Evolutionary conservation across 2,329 filamentous ascomycete genomes (phyloP).

Genomic region (Myriosclerotinia curreyana): DNA sequence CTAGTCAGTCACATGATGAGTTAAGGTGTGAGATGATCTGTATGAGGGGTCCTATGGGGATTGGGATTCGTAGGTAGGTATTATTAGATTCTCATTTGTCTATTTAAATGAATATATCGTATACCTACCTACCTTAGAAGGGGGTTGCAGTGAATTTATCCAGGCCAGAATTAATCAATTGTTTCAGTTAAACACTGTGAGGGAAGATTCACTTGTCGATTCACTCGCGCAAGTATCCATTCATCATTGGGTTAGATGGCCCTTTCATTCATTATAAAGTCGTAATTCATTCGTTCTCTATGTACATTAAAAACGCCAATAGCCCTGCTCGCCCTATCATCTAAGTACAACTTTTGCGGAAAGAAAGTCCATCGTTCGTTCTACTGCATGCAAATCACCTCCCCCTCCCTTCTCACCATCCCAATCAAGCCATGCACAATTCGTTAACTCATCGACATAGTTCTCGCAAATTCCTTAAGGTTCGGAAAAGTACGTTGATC

Average conservation of each 20-base stretch:
- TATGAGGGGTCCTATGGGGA: background rate
- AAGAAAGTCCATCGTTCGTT: slow-evolving; percentile 15
- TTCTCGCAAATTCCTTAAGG: background rate
- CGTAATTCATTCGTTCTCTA: slow-evolving; percentile 18
- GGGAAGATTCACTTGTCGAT: background rate
- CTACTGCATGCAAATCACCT: slow-evolving; percentile 6
- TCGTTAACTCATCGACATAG: background rate
- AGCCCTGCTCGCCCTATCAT: slow-evolving; percentile 7
- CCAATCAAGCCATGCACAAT: slow-evolving; percentile 11
- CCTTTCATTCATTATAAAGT: slow-evolving; percentile 8
- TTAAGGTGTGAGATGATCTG: background rate
- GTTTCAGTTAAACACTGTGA: background rate
- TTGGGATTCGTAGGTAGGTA: too few relatives aligned
- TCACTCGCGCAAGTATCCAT: background rate
- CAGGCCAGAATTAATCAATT: background rate
- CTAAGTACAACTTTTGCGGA: slow-evolving; percentile 20
- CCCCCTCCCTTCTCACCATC: slow-evolving; percentile 1
- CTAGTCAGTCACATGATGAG: slow-evolving; percentile 18
- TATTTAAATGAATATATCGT: too few relatives aligned
- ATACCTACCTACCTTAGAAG: too few relatives aligned
- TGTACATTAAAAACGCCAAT: slow-evolving; percentile 19
- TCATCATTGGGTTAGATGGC: background rate
- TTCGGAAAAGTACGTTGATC: slow-evolving; percentile 12
- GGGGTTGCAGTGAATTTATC: too few relatives aligned
- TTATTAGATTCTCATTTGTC: too few relatives aligned